Evolutionary conservation across 768 basidiomycete genomes (phyloP).

Genomic region (Solioccasus polychromus): DNA sequence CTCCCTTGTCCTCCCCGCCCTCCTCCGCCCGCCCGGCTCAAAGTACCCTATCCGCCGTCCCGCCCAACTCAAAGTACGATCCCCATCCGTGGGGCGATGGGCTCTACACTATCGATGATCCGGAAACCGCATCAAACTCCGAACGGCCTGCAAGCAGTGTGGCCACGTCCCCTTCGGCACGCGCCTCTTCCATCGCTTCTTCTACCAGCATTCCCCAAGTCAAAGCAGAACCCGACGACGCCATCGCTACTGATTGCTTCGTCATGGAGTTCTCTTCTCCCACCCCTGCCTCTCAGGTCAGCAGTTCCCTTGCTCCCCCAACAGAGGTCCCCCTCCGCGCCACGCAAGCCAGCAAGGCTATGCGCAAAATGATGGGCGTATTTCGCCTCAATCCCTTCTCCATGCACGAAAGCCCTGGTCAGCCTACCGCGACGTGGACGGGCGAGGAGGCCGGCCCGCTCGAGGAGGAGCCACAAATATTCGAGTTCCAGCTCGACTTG

Average conservation of each 20-base stretch:
- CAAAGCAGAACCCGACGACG: conserved; percentile 31
- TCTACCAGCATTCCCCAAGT: conserved; percentile 28
- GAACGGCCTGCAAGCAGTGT: conserved; percentile 33
- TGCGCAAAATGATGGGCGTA: conserved; percentile 76
- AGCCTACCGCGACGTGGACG: conserved; percentile 42
- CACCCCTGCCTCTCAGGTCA: conserved; percentile 32
- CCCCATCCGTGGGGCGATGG: conserved; percentile 28
- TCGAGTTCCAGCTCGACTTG: conserved; percentile 62
- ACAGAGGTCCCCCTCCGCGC: conserved; percentile 73
- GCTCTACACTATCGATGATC: conserved; percentile 33
- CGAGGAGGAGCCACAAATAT: conserved; percentile 55
- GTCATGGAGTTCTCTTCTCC: conserved; percentile 35
- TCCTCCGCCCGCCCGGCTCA: conserved; percentile 16
- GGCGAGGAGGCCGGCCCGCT: conserved; percentile 57
- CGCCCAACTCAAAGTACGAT: conserved; percentile 20
- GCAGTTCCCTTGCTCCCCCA: conserved; percentile 46
- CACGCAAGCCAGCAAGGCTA: conserved; percentile 64
- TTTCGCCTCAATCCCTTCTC: conserved; percentile 78
- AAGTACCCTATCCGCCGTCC: conserved; percentile 14
- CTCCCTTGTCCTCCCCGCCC: not conserved
- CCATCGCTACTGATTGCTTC: conserved; percentile 26
- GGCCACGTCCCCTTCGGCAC: conserved; percentile 34
- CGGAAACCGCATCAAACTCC: conserved; percentile 34
- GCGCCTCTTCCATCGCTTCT: conserved; percentile 33
- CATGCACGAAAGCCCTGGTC: conserved; percentile 50